phyloP scores from a whole-genome alignment of 306 rosid species.

The Cicer arietinum region DNA sequence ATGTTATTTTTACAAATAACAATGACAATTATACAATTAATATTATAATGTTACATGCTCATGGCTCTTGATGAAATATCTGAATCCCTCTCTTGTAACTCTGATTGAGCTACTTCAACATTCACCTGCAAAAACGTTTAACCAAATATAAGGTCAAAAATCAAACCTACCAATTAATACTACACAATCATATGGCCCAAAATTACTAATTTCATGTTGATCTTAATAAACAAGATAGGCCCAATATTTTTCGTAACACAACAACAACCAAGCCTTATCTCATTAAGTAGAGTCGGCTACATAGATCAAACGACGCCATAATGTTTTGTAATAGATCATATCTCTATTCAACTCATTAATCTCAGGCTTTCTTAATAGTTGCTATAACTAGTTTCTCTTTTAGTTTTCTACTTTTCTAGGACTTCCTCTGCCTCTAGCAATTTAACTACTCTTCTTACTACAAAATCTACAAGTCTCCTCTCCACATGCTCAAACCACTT shows the following conservation, averaged over 20 bases:
- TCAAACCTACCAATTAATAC: neutral
- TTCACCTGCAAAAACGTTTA: slow-evolving; percentile 54
- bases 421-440: too few species aligned
- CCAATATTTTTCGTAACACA: neutral
- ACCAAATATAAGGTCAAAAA: slow-evolving; percentile 8
- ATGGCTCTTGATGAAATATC: slow-evolving; percentile 85
- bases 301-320: too few species aligned
- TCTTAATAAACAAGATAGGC: neutral
- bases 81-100: slow-evolving; percentile 70
- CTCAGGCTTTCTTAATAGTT: too few species aligned
- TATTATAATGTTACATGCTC: slow-evolving; percentile 74
- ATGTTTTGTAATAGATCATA: too few species aligned
- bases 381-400: too few species aligned
- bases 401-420: too few species aligned
- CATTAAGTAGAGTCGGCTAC: too few species aligned
- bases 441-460: too few species aligned
- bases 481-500: too few species aligned
- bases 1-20: slow-evolving; percentile 63
- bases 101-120: slow-evolving; percentile 58
- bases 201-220: neutral
- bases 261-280: too few species aligned
- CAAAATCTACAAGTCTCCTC: too few species aligned
- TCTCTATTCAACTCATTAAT: too few species aligned
- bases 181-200: neutral
- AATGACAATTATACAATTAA: slow-evolving; percentile 48